Evolutionary conservation across 306 rosid genomes (phyloP).

Genomic region (Benincasa hispida): DNA sequence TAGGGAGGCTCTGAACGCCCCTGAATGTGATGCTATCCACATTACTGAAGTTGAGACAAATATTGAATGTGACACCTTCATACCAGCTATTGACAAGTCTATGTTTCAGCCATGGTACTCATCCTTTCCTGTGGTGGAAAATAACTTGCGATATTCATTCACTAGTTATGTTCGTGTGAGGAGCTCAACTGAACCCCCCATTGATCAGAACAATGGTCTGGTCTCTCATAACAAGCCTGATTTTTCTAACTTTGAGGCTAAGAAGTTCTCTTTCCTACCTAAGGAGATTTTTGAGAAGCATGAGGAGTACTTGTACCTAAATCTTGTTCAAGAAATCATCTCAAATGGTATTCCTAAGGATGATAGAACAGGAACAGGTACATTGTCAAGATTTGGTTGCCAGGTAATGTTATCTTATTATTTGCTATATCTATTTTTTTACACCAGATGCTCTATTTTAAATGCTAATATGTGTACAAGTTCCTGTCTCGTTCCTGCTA

Average conservation of each 20-base stretch:
- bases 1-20: slow-evolving; percentile 84
- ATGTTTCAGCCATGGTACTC: slow-evolving; percentile 90
- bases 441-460: background rate
- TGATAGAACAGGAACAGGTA: slow-evolving; percentile 97
- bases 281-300: slow-evolving; percentile 70
- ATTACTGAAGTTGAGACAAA: slow-evolving; percentile 64
- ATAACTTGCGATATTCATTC: slow-evolving; percentile 50
- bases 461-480: background rate
- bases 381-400: slow-evolving; percentile 82
- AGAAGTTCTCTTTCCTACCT: slow-evolving; percentile 75
- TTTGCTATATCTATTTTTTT: slow-evolving; percentile 8
- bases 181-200: slow-evolving; percentile 36
- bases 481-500: slow-evolving; percentile 7
- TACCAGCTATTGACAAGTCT: slow-evolving; percentile 56
- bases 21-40: slow-evolving; percentile 89
- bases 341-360: slow-evolving; percentile 69
- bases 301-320: slow-evolving; percentile 71
- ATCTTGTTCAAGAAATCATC: slow-evolving; percentile 67
- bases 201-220: slow-evolving; percentile 30
- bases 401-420: slow-evolving; percentile 43
- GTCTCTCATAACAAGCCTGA: slow-evolving; percentile 18
- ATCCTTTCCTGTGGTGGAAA: slow-evolving; percentile 71
- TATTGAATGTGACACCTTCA: slow-evolving; percentile 72
- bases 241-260: slow-evolving; percentile 41
- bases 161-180: slow-evolving; percentile 75